Evolutionary conservation across 768 basidiomycete species (phyloP).

Genomic region (Naganishia friedmannii): DNA sequence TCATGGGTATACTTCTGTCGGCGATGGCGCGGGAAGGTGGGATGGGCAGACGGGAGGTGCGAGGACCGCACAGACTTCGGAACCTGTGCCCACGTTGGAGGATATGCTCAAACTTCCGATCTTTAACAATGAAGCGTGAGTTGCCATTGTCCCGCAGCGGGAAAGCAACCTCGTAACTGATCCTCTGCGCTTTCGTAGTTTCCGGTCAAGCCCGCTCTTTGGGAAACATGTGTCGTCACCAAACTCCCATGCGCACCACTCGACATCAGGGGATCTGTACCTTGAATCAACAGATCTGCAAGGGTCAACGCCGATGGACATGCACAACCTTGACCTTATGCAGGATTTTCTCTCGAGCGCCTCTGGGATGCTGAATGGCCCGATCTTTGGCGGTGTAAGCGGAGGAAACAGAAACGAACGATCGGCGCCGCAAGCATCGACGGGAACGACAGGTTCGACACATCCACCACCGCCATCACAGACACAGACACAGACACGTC

Average conservation of each 20-base stretch:
- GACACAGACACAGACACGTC: background rate
- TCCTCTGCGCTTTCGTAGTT: background rate
- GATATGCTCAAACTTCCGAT: conserved; percentile 31
- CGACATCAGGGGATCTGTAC: conserved; percentile 9
- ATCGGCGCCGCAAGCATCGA: background rate
- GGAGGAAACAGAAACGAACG: background rate
- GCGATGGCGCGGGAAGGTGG: background rate
- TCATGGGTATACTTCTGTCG: background rate
- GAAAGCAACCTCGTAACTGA: background rate
- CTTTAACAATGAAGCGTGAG: conserved; percentile 31
- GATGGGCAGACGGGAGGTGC: background rate
- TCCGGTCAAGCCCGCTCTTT: conserved; percentile 10
- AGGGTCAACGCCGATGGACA: conserved; percentile 5
- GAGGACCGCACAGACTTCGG: background rate
- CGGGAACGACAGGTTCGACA: too few species aligned
- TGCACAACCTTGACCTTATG: conserved; percentile 12
- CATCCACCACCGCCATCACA: background rate
- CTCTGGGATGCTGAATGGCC: conserved; percentile 8
- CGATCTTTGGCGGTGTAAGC: background rate
- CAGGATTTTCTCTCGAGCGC: conserved; percentile 14
- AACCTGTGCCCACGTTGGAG: conserved; percentile 25
- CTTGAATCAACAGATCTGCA: background rate
- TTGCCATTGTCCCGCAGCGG: background rate
- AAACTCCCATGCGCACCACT: conserved; percentile 1
- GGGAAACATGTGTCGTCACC: background rate